phyloP scores from a whole-genome alignment of 306 rosid species.

The Castanea mollissima region DNA sequence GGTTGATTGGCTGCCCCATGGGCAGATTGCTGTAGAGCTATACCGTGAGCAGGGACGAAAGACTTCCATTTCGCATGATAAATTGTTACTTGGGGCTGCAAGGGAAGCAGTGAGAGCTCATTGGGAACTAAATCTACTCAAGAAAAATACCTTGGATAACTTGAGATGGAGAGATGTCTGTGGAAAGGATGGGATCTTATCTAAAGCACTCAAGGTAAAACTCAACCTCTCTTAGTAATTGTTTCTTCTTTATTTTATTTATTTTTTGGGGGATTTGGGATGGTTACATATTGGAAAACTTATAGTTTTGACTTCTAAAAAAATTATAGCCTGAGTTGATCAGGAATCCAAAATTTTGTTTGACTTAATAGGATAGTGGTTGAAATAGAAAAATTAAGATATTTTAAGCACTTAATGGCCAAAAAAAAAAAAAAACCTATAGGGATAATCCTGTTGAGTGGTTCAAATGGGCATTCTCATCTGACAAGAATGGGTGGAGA shows the following conservation, averaged over 20 bases:
- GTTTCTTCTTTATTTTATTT: not conserved
- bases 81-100: constrained; percentile 94
- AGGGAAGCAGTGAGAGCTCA: constrained; percentile 98
- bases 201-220: constrained; percentile 79
- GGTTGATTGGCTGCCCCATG: constrained; percentile 98
- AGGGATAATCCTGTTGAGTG: too few relatives aligned
- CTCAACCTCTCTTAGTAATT: constrained; percentile 21
- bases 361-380: not conserved
- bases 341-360: not conserved
- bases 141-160: constrained; percentile 71
- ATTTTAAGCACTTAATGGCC: not conserved
- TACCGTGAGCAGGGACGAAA: constrained; percentile 83
- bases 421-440: not conserved
- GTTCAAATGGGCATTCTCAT: too few relatives aligned
- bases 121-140: constrained; percentile 89
- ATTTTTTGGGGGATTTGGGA: not conserved
- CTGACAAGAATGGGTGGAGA: too few relatives aligned
- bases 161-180: constrained; percentile 81
- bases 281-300: not conserved
- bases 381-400: not conserved
- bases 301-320: not conserved
- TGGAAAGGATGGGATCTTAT: constrained; percentile 83
- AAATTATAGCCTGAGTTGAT: not conserved
- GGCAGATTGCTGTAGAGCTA: constrained; percentile 83
- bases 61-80: constrained; percentile 98